Base-by-base conservation (phyloP, 1,284 basidiomycete species). In the Ceratobasidium theobromae region DNA sequence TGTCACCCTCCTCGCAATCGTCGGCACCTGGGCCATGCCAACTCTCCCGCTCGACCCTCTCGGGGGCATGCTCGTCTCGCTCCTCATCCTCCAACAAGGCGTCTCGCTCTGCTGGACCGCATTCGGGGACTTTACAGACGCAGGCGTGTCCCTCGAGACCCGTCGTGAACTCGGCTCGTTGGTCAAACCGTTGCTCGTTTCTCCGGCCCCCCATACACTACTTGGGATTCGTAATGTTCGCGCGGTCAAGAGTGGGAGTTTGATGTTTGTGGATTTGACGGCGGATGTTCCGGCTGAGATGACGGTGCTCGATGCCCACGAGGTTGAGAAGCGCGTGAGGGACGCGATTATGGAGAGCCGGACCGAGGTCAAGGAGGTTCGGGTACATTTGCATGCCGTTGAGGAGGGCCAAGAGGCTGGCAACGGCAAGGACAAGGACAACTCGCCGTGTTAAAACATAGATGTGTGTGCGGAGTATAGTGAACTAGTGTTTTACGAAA, bases 41-140 rank as follows among this genome's bases (percentile, higher is more conserved):
- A 83, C 90, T n/a, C 80, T 94, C 69, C 92, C 93, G 28, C 81
- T 98, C 30, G 96, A 99, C 75, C 95, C 96, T 2, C 82, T 99
- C 30, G 97, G 97, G 71, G 96, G 95, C 87, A 78, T 98, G 18
- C 76, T 97, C 62, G 95, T 98, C 9, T 93, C 93, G 0, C 78
- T 91, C 65, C 85, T 98, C 71, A 97, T 98, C 75, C 81, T 97
- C 25, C 84, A 83, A 72, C 94, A 98, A 74, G 93, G 94, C n/a
- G 78, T 87, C 48, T 78, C 77, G 16, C 79, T 98, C 23, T 81
- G 93, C 49, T 77, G 82, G 49, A 85, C 85, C 14, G 90, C 95
- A 1, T 84, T 92, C 76, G 81, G 84, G 28, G 94, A 98, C 74
- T 79, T 98, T 49, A 91, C 91, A 1, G 95, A 98, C 73, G 89